Evolutionary conservation across 1,284 basidiomycete species (phyloP).

Genomic region (Xerocomus nothofagi): DNA sequence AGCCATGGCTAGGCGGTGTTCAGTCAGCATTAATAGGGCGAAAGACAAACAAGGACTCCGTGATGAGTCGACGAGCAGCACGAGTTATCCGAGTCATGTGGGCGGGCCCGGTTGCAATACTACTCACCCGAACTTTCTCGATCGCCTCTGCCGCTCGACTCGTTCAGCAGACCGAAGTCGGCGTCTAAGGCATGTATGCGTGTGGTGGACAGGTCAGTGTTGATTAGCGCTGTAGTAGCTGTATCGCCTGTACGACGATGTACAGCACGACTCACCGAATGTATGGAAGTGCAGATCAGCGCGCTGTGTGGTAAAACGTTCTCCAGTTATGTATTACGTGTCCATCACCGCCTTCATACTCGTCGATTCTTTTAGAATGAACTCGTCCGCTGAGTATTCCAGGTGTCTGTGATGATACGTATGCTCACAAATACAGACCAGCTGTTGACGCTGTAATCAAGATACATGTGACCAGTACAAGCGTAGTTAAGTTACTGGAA

Average conservation of each 20-base stretch:
- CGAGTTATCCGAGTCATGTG: conserved; percentile 59
- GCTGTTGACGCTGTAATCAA: conserved; percentile 14
- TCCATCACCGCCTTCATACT: conserved; percentile 8
- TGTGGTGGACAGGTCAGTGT: conserved; percentile 8
- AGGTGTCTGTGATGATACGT: not conserved
- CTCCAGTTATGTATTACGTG: not conserved
- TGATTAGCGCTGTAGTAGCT: not conserved
- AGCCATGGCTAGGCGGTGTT: conserved; percentile 43
- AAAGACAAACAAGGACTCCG: conserved; percentile 34
- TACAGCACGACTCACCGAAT: not conserved
- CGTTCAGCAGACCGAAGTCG: conserved; percentile 14
- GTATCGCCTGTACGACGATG: not conserved
- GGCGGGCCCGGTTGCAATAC: conserved; percentile 5
- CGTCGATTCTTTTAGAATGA: not conserved
- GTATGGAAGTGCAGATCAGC: not conserved
- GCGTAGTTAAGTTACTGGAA: conserved; percentile 23
- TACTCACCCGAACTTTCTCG: conserved; percentile 23
- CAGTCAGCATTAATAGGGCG: conserved; percentile 38
- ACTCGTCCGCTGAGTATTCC: not conserved
- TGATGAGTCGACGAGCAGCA: conserved; percentile 36
- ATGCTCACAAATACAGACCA: conserved; percentile 16
- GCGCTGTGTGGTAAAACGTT: not conserved
- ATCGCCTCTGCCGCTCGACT: conserved; percentile 24
- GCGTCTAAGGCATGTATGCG: not conserved
- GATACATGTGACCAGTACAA: conserved; percentile 16